Conservation (phyloP, 352 stramenopile species). For the Phytophthora podocarpi region DNA sequence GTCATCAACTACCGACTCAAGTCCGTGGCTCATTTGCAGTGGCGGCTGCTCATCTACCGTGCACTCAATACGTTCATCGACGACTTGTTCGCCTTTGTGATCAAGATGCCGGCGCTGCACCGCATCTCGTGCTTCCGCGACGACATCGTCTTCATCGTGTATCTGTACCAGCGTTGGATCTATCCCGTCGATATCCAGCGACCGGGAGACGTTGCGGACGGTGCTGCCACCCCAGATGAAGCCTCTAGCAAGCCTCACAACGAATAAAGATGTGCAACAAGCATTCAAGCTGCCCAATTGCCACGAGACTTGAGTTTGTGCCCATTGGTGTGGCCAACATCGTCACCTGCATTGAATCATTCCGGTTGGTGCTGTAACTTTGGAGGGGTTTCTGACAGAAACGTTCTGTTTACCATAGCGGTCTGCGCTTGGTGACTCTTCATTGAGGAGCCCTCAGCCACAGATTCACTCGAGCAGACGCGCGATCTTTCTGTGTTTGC, state of each 20-base stretch:
- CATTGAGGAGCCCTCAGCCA: too few species aligned
- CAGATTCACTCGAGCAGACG: neutral
- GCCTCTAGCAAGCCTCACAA: conserved; percentile 25
- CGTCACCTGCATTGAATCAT: too few species aligned
- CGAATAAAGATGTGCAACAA: conserved; percentile 17
- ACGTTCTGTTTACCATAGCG: neutral
- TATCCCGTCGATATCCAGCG: conserved; percentile 84
- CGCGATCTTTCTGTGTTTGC: conserved; percentile 9
- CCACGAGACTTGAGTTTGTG: too few species aligned
- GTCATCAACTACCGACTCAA: conserved; percentile 95
- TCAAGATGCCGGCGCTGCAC: conserved; percentile 92
- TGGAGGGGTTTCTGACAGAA: too few species aligned
- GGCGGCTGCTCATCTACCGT: conserved; percentile 95
- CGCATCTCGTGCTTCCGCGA: conserved; percentile 90
- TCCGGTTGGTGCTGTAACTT: too few species aligned
- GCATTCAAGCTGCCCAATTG: neutral
- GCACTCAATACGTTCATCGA: conserved; percentile 95
- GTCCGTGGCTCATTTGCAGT: conserved; percentile 91
- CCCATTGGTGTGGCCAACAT: too few species aligned
- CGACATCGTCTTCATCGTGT: conserved; percentile 92
- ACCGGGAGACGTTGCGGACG: conserved; percentile 25
- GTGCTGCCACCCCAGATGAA: conserved; percentile 6
- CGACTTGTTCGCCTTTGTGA: conserved; percentile 92
- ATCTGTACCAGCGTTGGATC: conserved; percentile 92
- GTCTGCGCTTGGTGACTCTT: neutral